phyloP scores from a whole-genome alignment of 495 filamentous ascomycete species.

The Bathelium albidoporum region DNA sequence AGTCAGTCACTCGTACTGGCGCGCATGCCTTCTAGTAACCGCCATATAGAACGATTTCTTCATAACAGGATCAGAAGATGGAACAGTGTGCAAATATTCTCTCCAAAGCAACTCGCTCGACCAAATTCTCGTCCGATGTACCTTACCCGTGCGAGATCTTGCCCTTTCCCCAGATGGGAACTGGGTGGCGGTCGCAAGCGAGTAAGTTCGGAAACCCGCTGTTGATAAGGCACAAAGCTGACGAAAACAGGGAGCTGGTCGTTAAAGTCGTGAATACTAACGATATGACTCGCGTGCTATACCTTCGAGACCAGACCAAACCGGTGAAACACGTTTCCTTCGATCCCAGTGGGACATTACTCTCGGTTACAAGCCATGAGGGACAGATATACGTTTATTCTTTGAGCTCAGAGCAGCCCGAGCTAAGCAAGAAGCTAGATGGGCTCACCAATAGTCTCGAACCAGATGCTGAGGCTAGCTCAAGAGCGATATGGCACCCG shows the following conservation, averaged over 20 bases:
- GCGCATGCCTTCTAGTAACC: slow-evolving; percentile 12
- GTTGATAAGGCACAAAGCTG: no score
- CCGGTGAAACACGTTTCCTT: slow-evolving; percentile 85
- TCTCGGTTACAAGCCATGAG: slow-evolving; percentile 78
- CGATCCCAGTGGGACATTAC: slow-evolving; percentile 64
- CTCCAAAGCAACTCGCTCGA: slow-evolving; percentile 66
- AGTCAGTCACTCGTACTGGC: slow-evolving; percentile 34
- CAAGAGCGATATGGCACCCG: slow-evolving; percentile 80
- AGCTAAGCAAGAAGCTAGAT: slow-evolving; percentile 71
- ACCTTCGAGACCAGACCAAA: slow-evolving; percentile 69
- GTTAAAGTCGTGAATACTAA: slow-evolving; percentile 77
- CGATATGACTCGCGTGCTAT: slow-evolving; percentile 62
- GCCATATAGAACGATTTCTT: slow-evolving; percentile 63
- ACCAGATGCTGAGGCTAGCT: slow-evolving; percentile 63
- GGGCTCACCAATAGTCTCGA: slow-evolving; percentile 73
- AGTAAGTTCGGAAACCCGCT: slow-evolving; percentile 45
- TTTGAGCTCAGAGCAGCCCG: slow-evolving; percentile 64
- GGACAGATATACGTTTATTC: slow-evolving; percentile 86
- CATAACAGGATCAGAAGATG: slow-evolving; percentile 82
- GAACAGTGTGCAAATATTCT: slow-evolving; percentile 80
- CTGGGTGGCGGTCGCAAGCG: slow-evolving; percentile 94
- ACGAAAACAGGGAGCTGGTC: slow-evolving; percentile 63
- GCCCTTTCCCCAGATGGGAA: slow-evolving; percentile 70
- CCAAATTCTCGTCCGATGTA: slow-evolving; percentile 66
- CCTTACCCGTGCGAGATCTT: slow-evolving; percentile 76